A percentile compares a stretch with the other conserved stretches of the same genome.
Evolutionary conservation across 192 early-diverging fungal species (phyloP).

Genomic region (Coemansia sp.): DNA sequence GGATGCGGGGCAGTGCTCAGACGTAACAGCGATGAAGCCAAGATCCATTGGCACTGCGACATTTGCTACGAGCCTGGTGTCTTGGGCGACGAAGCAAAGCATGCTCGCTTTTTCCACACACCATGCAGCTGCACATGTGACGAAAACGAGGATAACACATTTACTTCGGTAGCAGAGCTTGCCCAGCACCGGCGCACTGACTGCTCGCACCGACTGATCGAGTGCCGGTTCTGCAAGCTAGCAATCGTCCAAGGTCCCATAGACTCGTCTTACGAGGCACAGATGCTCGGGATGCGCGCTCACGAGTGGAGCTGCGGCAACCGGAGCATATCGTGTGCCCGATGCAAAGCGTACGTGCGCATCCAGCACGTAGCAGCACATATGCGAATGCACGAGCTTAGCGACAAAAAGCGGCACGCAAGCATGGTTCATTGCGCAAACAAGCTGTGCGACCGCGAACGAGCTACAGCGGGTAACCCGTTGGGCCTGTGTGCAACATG

Average conservation of each 20-base stretch:
- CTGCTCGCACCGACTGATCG: slow-evolving; percentile 74
- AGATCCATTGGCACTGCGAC: slow-evolving; percentile 83
- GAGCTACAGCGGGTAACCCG: slow-evolving; percentile 53
- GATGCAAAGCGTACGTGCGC: slow-evolving; percentile 69
- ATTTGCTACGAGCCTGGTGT: slow-evolving; percentile 61
- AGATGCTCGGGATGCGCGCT: slow-evolving; percentile 59
- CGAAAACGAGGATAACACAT: slow-evolving; percentile 15
- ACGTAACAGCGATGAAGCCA: slow-evolving; percentile 59
- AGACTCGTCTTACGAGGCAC: slow-evolving; percentile 60
- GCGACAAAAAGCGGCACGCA: slow-evolving; percentile 50
- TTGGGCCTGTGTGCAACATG: slow-evolving; percentile 73
- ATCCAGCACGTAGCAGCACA: slow-evolving; percentile 82
- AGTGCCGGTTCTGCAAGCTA: slow-evolving; percentile 83
- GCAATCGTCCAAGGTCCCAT: slow-evolving; percentile 63
- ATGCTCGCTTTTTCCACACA: slow-evolving; percentile 63
- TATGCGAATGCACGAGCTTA: slow-evolving; percentile 66
- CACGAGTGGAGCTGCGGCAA: slow-evolving; percentile 88
- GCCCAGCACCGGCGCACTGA: slow-evolving; percentile 65
- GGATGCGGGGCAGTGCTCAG: slow-evolving; percentile 68
- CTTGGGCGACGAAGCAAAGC: slow-evolving; percentile 62
- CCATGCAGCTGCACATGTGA: slow-evolving; percentile 64
- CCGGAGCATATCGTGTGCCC: slow-evolving; percentile 78
- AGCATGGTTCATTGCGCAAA: slow-evolving; percentile 73
- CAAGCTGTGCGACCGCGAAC: slow-evolving; percentile 65
- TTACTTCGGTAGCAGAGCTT: slow-evolving; percentile 51